Conservation (phyloP, 2,329 filamentous ascomycete species). For the Alternaria postmessia region DNA sequence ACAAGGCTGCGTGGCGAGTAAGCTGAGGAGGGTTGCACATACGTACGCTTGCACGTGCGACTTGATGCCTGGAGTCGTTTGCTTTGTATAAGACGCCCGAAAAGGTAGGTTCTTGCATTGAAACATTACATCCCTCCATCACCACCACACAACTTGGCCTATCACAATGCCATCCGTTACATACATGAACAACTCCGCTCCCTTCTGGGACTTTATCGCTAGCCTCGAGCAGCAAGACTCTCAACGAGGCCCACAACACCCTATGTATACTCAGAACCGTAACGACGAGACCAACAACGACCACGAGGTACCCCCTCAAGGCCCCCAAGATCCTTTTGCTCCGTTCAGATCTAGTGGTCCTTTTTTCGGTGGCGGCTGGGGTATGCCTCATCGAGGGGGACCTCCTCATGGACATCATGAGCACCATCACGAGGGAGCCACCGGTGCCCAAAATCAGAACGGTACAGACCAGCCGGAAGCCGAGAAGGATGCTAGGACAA, state of each 20-base stretch:
- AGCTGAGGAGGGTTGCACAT: constrained; percentile 21
- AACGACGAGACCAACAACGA: constrained; percentile 36
- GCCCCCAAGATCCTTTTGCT: constrained; percentile 31
- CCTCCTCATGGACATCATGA: constrained; percentile 35
- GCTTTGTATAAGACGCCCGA: constrained; percentile 36
- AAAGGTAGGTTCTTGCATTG: constrained; percentile 20
- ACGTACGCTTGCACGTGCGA: constrained; percentile 43
- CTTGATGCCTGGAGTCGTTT: constrained; percentile 36
- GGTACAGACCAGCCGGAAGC: constrained; percentile 10
- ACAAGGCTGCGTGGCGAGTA: constrained; percentile 35
- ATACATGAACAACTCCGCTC: constrained; percentile 61
- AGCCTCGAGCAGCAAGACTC: constrained; percentile 58
- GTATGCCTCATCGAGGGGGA: constrained; percentile 41
- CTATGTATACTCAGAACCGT: constrained; percentile 54
- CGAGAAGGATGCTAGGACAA: constrained; percentile 25
- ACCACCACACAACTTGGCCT: constrained; percentile 9
- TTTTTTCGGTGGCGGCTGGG: constrained; percentile 35
- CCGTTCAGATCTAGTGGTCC: constrained; percentile 48
- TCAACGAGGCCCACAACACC: constrained; percentile 53
- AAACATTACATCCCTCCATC: constrained; percentile 14
- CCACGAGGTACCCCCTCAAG: constrained; percentile 27
- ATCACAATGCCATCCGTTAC: constrained; percentile 60
- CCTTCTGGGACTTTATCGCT: constrained; percentile 65
- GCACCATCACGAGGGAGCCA: constrained; percentile 27
- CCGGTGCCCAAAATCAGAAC: constrained; percentile 11